These are phyloP conservation scores for Gossypium anomalum DNA, from an alignment of 345 rosid species.

Conservation along the genomic window DNA sequence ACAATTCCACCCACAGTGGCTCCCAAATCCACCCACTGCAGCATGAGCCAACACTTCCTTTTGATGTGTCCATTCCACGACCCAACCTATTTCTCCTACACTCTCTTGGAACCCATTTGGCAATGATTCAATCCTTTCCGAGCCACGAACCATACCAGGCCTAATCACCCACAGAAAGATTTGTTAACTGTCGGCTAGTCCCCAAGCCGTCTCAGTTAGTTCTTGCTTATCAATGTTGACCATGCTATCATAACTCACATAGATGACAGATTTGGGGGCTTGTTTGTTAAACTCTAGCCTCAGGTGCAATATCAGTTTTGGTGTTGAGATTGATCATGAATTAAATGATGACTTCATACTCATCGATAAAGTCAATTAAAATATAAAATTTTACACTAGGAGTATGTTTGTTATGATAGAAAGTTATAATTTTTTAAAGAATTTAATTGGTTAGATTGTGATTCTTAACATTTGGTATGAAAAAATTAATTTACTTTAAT, in stretches of 20 bases:
- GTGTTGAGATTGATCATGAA: too few relatives aligned
- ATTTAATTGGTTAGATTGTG: too few relatives aligned
- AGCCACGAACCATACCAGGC: constrained; percentile 25
- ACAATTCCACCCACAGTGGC: constrained; percentile 35
- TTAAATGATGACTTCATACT: too few relatives aligned
- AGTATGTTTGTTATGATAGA: too few relatives aligned
- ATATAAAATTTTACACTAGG: too few relatives aligned
- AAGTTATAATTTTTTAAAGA: too few relatives aligned
- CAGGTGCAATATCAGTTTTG: too few relatives aligned
- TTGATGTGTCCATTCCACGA: constrained; percentile 41
- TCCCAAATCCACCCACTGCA: constrained; percentile 39
- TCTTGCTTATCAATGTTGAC: not conserved
- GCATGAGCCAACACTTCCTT: constrained; percentile 31
- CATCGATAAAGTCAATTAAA: too few relatives aligned
- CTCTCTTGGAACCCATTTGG: constrained; percentile 18
- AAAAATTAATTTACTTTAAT: too few relatives aligned
- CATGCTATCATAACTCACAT: constrained; percentile 21
- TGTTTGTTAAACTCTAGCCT: constrained; percentile 14
- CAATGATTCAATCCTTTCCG: constrained; percentile 16
- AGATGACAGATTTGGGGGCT: constrained; percentile 23
- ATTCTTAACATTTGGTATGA: too few relatives aligned
- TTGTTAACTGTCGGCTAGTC: constrained; percentile 21
- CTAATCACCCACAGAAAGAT: constrained; percentile 35
- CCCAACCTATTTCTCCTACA: constrained; percentile 15
- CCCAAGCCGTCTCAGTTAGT: constrained; percentile 21